A percentile compares a stretch with the other conserved stretches of the same genome.
Conservation (phyloP, 768 basidiomycete species). For the Suillus spraguei region DNA sequence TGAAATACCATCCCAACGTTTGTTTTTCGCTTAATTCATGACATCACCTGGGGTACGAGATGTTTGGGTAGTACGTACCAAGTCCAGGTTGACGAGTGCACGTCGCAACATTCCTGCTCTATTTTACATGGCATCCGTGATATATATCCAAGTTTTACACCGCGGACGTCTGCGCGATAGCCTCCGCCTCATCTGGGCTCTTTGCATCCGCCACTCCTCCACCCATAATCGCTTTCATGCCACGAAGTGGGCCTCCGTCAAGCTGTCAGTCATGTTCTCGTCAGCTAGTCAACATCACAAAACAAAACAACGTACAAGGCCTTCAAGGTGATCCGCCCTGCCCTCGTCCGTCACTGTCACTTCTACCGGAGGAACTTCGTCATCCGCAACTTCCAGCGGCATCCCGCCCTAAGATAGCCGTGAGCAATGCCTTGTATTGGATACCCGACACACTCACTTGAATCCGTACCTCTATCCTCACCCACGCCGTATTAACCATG, state of each 20-base stretch:
- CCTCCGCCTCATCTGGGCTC: not conserved
- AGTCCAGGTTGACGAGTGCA: not conserved
- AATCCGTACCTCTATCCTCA: slow-evolving; percentile 51
- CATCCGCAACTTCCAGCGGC: slow-evolving; percentile 24
- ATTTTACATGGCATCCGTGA: not conserved
- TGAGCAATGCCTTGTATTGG: not conserved
- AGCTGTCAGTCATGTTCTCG: not conserved
- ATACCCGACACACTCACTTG: slow-evolving; percentile 37
- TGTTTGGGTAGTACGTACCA: no score
- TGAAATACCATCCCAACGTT: no score
- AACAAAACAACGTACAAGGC: slow-evolving; percentile 48
- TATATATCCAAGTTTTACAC: not conserved
- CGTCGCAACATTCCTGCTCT: not conserved
- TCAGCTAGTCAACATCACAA: not conserved
- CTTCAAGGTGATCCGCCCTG: slow-evolving; percentile 53
- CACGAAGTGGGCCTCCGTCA: not conserved
- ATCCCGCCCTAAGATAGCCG: slow-evolving; percentile 30
- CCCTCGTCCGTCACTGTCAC: slow-evolving; percentile 57
- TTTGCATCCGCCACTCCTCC: not conserved
- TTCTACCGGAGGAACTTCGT: slow-evolving; percentile 35
- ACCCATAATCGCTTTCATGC: slow-evolving; percentile 7
- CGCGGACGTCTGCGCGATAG: not conserved
- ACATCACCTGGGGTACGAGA: no score
- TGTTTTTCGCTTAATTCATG: no score
- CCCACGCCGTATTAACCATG: slow-evolving; percentile 73